These are phyloP conservation scores for Saccharomyces hybrid DNA, from an alignment of 1,139 yeast genomes.

Conservation along the genomic window DNA sequence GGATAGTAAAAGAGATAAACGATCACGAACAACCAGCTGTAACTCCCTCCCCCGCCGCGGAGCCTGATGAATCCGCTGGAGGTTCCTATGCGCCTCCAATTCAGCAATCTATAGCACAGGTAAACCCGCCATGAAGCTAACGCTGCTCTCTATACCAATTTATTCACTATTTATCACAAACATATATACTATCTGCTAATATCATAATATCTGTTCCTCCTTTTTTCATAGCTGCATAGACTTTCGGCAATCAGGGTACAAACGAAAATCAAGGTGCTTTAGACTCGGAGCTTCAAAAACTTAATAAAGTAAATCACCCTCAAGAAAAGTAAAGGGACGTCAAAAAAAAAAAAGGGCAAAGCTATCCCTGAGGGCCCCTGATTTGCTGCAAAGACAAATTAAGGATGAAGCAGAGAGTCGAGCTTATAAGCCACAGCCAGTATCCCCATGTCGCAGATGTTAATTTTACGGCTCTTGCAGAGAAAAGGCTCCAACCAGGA, in stretches of 20 bases:
- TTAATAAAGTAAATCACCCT: not conserved
- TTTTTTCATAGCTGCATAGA: not conserved
- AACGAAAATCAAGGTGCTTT: not conserved
- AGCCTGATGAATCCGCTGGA: not conserved
- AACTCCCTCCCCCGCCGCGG: not conserved
- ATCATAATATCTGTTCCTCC: not conserved
- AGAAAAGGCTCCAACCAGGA: too few relatives aligned
- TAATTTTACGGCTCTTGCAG: not conserved
- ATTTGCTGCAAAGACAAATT: not conserved
- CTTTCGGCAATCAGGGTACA: not conserved
- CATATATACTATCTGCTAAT: not conserved
- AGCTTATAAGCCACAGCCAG: not conserved
- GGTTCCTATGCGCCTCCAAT: not conserved
- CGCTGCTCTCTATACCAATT: not conserved
- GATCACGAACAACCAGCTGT: not conserved
- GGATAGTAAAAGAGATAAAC: slow-evolving; percentile 8
- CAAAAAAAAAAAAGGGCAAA: not conserved
- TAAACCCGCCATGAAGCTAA: not conserved
- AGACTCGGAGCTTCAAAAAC: not conserved
- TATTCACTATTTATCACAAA: not conserved
- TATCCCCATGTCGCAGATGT: not conserved
- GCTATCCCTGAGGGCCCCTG: slow-evolving; percentile 1
- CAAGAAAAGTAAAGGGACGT: not conserved
- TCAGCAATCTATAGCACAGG: not conserved
- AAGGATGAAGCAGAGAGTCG: not conserved